Percentiles rank a stretch among this genome's conserved stretches.
These are phyloP conservation scores for Blastobotrys malaysiensis DNA, from an alignment of 1,139 yeast genomes.

Conservation along the genomic window DNA sequence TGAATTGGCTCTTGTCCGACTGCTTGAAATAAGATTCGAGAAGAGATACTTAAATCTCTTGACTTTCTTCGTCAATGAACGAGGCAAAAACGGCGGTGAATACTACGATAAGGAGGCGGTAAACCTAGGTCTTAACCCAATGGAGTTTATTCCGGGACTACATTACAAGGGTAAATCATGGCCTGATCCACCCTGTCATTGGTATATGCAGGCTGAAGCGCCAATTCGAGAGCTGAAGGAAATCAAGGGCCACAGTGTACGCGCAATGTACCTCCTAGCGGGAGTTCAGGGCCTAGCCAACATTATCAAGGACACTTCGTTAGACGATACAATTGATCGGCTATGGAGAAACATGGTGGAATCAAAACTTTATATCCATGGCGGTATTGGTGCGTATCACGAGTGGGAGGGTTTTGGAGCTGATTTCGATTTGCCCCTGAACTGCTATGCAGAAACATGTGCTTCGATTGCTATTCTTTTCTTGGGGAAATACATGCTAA, in stretches of 20 bases:
- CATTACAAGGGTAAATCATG: slow-evolving; percentile 9
- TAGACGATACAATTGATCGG: slow-evolving; percentile 19
- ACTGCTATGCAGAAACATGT: slow-evolving; percentile 29
- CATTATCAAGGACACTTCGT: slow-evolving; percentile 16
- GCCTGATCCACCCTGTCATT: slow-evolving; percentile 24
- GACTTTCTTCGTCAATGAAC: slow-evolving; percentile 24
- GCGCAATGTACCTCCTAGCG: slow-evolving; percentile 8
- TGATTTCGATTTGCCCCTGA: slow-evolving; percentile 24
- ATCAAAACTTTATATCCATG: slow-evolving; percentile 26
- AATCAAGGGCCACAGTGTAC: slow-evolving; percentile 9
- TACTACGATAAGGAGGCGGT: slow-evolving; percentile 22
- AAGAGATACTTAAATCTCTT: slow-evolving; percentile 21
- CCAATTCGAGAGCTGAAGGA: slow-evolving; percentile 7
- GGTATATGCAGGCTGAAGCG: slow-evolving; percentile 22
- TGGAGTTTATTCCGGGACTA: slow-evolving; percentile 12
- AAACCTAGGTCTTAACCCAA: slow-evolving; percentile 22
- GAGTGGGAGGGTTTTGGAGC: slow-evolving; percentile 30
- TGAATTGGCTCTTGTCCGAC: slow-evolving; percentile 26
- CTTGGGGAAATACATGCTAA: slow-evolving; percentile 5
- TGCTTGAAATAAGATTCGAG: slow-evolving; percentile 21
- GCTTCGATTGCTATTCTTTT: slow-evolving; percentile 13
- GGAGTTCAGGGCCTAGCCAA: slow-evolving; percentile 11
- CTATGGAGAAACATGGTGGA: slow-evolving; percentile 27
- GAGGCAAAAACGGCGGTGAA: slow-evolving; percentile 25
- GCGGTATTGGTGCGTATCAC: slow-evolving; percentile 27